Evolutionary conservation across 2,329 filamentous ascomycete species (phyloP).

Genomic region (Alternaria sp.): DNA sequence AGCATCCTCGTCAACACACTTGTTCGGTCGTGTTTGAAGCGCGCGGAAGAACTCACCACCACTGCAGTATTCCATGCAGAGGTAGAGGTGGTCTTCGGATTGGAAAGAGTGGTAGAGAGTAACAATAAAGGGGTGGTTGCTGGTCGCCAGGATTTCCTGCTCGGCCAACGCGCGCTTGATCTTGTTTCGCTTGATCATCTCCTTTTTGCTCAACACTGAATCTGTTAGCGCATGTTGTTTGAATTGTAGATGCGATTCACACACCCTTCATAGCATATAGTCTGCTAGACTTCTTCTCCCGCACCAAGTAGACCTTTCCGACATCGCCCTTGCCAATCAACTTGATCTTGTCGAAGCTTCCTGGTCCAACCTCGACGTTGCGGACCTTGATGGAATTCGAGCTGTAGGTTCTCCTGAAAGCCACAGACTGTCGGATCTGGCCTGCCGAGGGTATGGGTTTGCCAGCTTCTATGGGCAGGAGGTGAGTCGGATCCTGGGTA

Average conservation of each 20-base stretch:
- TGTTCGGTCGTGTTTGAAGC: slow-evolving; percentile 92
- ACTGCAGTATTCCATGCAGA: slow-evolving; percentile 99
- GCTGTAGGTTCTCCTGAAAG: slow-evolving; percentile 94
- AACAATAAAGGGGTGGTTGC: slow-evolving; percentile 98
- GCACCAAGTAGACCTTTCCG: slow-evolving; percentile 95
- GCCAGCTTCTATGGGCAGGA: slow-evolving; percentile 44
- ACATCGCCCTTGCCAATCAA: slow-evolving; percentile 98
- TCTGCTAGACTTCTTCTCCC: slow-evolving; percentile 95
- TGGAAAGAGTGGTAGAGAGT: slow-evolving; percentile 99
- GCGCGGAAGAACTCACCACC: slow-evolving; percentile 98
- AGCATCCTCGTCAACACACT: slow-evolving; percentile 96
- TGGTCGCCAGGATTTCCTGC: slow-evolving; percentile 96
- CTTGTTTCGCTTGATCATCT: slow-evolving; percentile 99
- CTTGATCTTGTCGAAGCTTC: slow-evolving; percentile 99
- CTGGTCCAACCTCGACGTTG: slow-evolving; percentile 92
- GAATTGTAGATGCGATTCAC: slow-evolving; percentile 10
- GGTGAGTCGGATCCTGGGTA: slow-evolving; percentile 33
- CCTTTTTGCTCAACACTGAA: slow-evolving; percentile 95
- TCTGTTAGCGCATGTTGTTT: slow-evolving; percentile 32
- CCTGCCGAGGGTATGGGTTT: slow-evolving; percentile 69
- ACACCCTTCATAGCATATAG: slow-evolving; percentile 98
- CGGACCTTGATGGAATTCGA: slow-evolving; percentile 99
- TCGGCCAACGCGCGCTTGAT: slow-evolving; percentile 98
- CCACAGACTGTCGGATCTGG: slow-evolving; percentile 68
- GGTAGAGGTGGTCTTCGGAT: slow-evolving; percentile 95